Evolutionary conservation across 257 asterid species (phyloP), one percentile per base, ranked within the genome.

Genomic region (Linaria vulgaris): DNA sequence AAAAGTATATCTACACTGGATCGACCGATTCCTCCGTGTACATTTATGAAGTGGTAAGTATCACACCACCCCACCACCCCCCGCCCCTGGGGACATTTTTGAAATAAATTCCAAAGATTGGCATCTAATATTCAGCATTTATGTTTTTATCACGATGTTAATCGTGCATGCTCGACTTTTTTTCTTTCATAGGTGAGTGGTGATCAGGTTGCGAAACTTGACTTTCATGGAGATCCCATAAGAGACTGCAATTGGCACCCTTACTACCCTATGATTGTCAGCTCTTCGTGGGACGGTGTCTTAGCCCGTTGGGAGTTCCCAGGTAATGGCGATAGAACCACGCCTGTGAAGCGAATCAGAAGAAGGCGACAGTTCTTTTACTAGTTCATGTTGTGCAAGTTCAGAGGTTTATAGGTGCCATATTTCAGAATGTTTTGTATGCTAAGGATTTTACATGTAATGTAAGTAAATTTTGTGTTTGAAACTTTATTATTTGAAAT

Each of bases 201-300:
- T 16, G 64, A 21, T 46, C 82, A 66, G 74, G 94, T 82, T 23
- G 88, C 84, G 13, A 83, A 69, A 64, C 95, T 92, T 22, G 88
- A 82, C 52, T 92, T 69, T 78, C 99, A 92, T 21, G 82, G 82
- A 21, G 95, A 76, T 58, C 82, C 91, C 0, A 90, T 89, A 8
- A 74, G 99, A 41, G 99, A 92, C 82, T 89, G 97, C 82, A 87
- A 77, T 60, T 92, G 97, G 97, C 99, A 89, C 74, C 99, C 99
- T 7, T 75, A 52, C 78, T 72, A 73, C 78, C 99, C 97, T 14
- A 80, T 73, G 94, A 19, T 92, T 13, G 82, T 85, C 19, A 89
- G 86, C 81, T 92, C 99, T 19, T 81, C 95, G 0, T 92, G 97
- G 97, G 99, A 92, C 27, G 96, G 96, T 38, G 53, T 60, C 69